Evolutionary conservation across 306 rosid species (phyloP).

Genomic region (Begonia masoniana): DNA sequence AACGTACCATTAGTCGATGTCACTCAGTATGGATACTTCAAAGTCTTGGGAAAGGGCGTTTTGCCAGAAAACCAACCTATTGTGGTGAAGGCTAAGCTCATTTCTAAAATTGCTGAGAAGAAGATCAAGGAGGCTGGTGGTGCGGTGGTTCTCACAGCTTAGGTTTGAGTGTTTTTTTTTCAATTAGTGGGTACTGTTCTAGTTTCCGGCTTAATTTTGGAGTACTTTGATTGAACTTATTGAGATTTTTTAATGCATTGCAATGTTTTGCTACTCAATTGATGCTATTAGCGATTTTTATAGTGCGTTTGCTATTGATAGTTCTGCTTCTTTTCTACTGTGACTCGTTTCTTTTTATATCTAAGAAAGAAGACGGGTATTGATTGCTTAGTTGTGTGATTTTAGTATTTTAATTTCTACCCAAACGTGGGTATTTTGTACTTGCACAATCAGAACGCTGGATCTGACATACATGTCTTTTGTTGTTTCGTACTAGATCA

Average conservation of each 20-base stretch:
- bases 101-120: conserved; percentile 64
- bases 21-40: conserved; percentile 45
- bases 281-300: conserved; percentile 5
- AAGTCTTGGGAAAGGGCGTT: conserved; percentile 55
- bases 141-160: conserved; percentile 61
- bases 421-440: too few species aligned
- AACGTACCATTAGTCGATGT: conserved; percentile 45
- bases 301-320: neutral
- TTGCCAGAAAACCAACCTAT: conserved; percentile 39
- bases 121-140: conserved; percentile 81
- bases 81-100: conserved; percentile 62
- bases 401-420: too few species aligned
- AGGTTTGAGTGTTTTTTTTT: conserved; percentile 10
- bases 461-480: too few species aligned
- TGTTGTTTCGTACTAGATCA: too few species aligned
- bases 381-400: too few species aligned
- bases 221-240: neutral
- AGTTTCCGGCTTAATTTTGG: neutral
- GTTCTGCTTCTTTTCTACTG: too few species aligned
- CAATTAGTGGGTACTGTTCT: neutral
- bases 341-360: too few species aligned
- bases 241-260: neutral
- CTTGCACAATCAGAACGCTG: too few species aligned
- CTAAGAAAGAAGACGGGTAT: too few species aligned
- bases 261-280: too few species aligned